Conservation (phyloP, 2,329 filamentous ascomycete genomes). For the Madurella mycetomatis region DNA sequence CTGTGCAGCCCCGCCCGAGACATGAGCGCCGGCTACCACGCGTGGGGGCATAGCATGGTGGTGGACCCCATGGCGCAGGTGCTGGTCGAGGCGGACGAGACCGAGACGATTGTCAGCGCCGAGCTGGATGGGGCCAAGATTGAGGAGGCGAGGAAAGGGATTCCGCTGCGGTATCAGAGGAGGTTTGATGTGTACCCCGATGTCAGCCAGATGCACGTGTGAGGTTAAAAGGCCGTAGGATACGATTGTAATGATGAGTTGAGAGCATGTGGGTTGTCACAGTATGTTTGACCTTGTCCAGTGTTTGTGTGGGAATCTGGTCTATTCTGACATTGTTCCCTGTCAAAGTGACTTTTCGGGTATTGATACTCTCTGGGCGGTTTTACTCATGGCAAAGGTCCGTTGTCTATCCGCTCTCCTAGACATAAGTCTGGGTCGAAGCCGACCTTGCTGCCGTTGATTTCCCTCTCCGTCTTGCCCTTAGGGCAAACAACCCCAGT, state of each 20-base stretch:
- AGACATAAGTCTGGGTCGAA: slow-evolving; percentile 4
- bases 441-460: slow-evolving; percentile 8
- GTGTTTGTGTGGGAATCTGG: background rate
- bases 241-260: background rate
- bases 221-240: slow-evolving; percentile 20
- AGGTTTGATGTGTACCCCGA: slow-evolving; percentile 95
- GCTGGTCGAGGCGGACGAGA: slow-evolving; percentile 72
- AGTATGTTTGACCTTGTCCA: background rate
- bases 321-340: slow-evolving; percentile 5
- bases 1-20: slow-evolving; percentile 89
- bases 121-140: slow-evolving; percentile 67
- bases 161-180: slow-evolving; percentile 79
- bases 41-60: slow-evolving; percentile 88
- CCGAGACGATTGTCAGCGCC: slow-evolving; percentile 69
- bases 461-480: slow-evolving; percentile 1
- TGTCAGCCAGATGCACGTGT: slow-evolving; percentile 60
- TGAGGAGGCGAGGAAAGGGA: slow-evolving; percentile 70
- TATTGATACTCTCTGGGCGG: background rate
- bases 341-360: background rate
- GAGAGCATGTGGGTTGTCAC: background rate
- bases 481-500: background rate
- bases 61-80: slow-evolving; percentile 83
- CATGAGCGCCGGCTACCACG: slow-evolving; percentile 71
- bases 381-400: background rate
- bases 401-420: slow-evolving; percentile 7